phyloP scores from a whole-genome alignment of 495 filamentous ascomycete genomes.

The Penicillium fimorum region DNA sequence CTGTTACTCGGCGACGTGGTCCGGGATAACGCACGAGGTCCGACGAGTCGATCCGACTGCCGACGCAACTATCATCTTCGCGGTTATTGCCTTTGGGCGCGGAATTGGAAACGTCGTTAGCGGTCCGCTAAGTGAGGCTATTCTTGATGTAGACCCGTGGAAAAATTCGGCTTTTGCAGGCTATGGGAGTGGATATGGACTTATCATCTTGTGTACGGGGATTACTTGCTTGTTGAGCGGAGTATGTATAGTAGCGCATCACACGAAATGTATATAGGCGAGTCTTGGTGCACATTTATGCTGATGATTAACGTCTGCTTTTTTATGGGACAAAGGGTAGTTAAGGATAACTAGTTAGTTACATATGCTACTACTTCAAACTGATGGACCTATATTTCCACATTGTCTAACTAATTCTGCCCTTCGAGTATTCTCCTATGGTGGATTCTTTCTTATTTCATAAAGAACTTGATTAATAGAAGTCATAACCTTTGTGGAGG shows the following conservation, averaged over 20 bases:
- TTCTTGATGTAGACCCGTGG: conserved; percentile 37
- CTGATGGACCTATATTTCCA: background rate
- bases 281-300: background rate
- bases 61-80: conserved; percentile 55
- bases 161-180: conserved; percentile 23
- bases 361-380: background rate
- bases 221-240: conserved; percentile 35
- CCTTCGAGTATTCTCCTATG: background rate
- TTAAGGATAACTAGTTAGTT: background rate
- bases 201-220: conserved; percentile 42
- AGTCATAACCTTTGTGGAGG: no score
- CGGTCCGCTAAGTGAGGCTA: conserved; percentile 56
- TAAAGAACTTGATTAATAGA: no score
- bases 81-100: conserved; percentile 53
- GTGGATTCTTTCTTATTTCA: no score
- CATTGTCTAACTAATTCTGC: background rate
- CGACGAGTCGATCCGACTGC: conserved; percentile 31
- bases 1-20: conserved; percentile 54
- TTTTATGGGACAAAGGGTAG: background rate
- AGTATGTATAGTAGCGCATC: conserved; percentile 27
- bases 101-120: conserved; percentile 60
- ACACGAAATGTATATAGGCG: conserved; percentile 9
- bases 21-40: conserved; percentile 56
- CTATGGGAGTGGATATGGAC: conserved; percentile 43
- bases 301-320: conserved; percentile 2